These are phyloP conservation scores for Pleurotus sapidus DNA, from an alignment of 768 basidiomycete genomes.

Conservation along the genomic window DNA sequence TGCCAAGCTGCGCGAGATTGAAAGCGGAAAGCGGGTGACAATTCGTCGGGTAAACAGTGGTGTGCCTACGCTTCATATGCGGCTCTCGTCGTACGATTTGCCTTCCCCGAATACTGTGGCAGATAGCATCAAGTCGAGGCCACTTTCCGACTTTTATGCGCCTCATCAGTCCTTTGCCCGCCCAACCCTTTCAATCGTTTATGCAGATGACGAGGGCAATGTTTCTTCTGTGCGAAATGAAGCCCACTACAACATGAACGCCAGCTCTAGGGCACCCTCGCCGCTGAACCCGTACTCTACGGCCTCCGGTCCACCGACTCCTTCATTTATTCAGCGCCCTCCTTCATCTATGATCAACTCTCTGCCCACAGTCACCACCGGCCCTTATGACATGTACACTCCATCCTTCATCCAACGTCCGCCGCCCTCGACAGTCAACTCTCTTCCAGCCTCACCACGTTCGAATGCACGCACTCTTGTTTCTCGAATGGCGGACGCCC, in stretches of 20 bases:
- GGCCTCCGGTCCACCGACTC: neutral
- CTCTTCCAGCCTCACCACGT: too few relatives aligned
- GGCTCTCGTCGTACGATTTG: constrained; percentile 48
- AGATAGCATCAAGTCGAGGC: constrained; percentile 22
- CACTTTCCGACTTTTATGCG: constrained; percentile 8
- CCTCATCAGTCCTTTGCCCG: constrained; percentile 13
- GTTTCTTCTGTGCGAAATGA: neutral
- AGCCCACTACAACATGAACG: neutral
- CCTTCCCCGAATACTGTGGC: constrained; percentile 30
- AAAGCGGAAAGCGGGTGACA: constrained; percentile 43
- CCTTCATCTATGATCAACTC: neutral
- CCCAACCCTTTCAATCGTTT: neutral
- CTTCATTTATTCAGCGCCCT: constrained; percentile 3
- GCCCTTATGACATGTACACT: too few relatives aligned
- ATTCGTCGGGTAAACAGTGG: constrained; percentile 38
- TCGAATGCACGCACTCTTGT: too few relatives aligned
- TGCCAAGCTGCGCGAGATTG: constrained; percentile 16
- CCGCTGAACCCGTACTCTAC: neutral
- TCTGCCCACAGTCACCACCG: too few relatives aligned
- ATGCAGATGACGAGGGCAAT: neutral
- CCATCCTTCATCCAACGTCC: too few relatives aligned
- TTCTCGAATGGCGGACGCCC: too few relatives aligned
- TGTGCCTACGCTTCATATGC: constrained; percentile 51
- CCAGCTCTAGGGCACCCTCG: neutral
- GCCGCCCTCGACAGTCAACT: too few relatives aligned